Percentiles rank a stretch among this genome's conserved stretches.
Conservation (phyloP, 2,329 filamentous ascomycete species). For the Aspergillus melleus region DNA sequence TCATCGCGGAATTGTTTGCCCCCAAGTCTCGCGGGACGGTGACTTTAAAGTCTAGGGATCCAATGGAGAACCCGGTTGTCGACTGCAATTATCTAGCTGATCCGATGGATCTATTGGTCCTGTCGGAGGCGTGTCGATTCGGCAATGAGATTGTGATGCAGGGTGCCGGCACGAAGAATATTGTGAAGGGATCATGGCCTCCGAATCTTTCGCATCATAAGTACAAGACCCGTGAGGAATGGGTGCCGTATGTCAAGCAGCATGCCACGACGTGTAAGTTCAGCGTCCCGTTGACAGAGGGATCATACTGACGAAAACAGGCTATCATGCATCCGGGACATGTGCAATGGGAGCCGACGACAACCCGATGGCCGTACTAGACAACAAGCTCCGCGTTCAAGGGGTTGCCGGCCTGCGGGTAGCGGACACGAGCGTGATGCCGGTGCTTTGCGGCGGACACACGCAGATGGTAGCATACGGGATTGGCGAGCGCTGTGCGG, state of each 20-base stretch:
- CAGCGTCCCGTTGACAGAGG: not conserved
- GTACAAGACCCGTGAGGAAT: constrained; percentile 57
- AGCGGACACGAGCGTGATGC: constrained; percentile 56
- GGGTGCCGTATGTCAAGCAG: constrained; percentile 58
- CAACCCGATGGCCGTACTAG: constrained; percentile 54
- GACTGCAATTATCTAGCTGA: constrained; percentile 60
- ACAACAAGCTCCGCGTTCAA: constrained; percentile 53
- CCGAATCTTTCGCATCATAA: constrained; percentile 52
- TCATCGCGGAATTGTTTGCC: constrained; percentile 59
- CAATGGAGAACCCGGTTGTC: constrained; percentile 55
- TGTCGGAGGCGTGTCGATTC: constrained; percentile 59
- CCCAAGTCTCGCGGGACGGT: constrained; percentile 60
- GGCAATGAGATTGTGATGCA: constrained; percentile 62
- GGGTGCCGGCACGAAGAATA: constrained; percentile 57
- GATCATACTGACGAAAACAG: constrained; percentile 25
- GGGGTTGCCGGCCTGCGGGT: constrained; percentile 57
- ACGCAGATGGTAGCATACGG: constrained; percentile 61
- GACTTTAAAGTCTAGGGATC: constrained; percentile 50
- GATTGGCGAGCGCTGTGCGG: constrained; percentile 56
- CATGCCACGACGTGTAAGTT: constrained; percentile 61
- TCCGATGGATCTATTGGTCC: constrained; percentile 58
- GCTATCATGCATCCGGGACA: constrained; percentile 59
- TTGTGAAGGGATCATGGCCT: constrained; percentile 64
- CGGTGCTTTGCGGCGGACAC: constrained; percentile 51
- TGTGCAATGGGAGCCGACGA: constrained; percentile 55